These are phyloP conservation scores for Pholiota molesta DNA, from an alignment of 768 basidiomycete genomes.

Conservation along the genomic window DNA sequence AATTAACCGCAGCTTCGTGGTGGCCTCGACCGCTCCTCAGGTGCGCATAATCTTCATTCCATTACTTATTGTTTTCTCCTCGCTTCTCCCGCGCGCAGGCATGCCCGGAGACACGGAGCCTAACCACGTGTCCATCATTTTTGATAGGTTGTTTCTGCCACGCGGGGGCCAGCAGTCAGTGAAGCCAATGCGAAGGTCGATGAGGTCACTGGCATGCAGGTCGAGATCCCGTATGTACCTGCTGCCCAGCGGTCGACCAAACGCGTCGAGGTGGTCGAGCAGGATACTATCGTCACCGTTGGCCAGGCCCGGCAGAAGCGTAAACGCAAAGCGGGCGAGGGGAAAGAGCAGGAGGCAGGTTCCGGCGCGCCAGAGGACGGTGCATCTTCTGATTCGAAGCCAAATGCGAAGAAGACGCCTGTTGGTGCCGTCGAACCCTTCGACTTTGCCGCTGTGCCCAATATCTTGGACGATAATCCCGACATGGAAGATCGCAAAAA, in stretches of 20 bases:
- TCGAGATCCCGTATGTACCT: slow-evolving; percentile 82
- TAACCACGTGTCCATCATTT: not conserved
- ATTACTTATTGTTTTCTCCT: not conserved
- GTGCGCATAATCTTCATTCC: slow-evolving; percentile 26
- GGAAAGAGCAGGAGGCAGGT: not conserved
- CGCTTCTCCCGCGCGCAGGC: not conserved
- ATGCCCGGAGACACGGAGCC: not conserved
- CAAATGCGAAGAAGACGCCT: slow-evolving; percentile 12
- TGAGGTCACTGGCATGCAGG: slow-evolving; percentile 44
- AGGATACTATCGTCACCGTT: slow-evolving; percentile 74
- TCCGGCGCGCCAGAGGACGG: slow-evolving; percentile 25
- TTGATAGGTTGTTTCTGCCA: slow-evolving; percentile 8
- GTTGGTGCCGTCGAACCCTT: slow-evolving; percentile 50
- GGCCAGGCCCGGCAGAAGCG: slow-evolving; percentile 68
- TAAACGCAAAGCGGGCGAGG: slow-evolving; percentile 44
- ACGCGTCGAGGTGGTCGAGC: slow-evolving; percentile 47
- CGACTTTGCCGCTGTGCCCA: slow-evolving; percentile 70
- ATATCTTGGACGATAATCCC: slow-evolving; percentile 67
- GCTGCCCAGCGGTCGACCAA: slow-evolving; percentile 52
- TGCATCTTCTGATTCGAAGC: slow-evolving; percentile 10
- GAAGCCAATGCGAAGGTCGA: slow-evolving; percentile 18
- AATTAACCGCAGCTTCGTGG: slow-evolving; percentile 67
- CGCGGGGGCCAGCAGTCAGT: slow-evolving; percentile 15
- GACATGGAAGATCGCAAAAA: slow-evolving; percentile 44
- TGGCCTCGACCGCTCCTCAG: slow-evolving; percentile 56